Evolutionary conservation across 2,329 filamentous ascomycete species (phyloP), one percentile per base, ranked within the genome.

Genomic region (Lachnellula occidentalis): DNA sequence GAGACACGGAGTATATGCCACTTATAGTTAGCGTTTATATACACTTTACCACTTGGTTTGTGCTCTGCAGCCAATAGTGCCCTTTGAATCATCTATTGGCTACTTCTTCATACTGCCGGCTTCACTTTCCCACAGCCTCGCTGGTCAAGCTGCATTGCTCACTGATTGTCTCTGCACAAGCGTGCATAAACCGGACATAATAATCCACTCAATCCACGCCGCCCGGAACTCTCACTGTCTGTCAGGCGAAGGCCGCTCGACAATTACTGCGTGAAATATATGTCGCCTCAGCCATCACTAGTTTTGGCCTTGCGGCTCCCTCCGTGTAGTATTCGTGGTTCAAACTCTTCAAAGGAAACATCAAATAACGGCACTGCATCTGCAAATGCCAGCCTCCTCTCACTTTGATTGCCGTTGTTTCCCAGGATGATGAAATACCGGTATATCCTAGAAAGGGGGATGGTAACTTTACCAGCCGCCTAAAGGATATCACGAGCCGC

Each of bases 61-160:
- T 22, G n/a, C 39, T 15, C 39, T 15, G 15, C 31, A 9, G 49
- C 37, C 22, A 34, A 31, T 14, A 22, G 34, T 22, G 15, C 8
- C 31, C 31, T 43, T 19, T 34, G 19, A 8, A 42, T 31, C 39
- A 17, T 41, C 15, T 24, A 34, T 34, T 34, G 22, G 15, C 42
- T 47, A 37, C 31, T 27, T 21, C 42, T 39, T 14, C 34, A 34
- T 27, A 21, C 45, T 37, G 36, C 36, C 36, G 36, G 36, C 36
- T 45, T 31, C 1, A 14, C 5, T 43, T 17, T 17, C 37, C 48
- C 61, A 66, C 60, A 66, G 64, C 64, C 64, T 66, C 62, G 58
- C 55, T 64, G 59, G 51, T 51, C 53, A 58, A 64, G 61, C 59
- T 62, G 62, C 59, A 62, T 59, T 53, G 17, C 39, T 58, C 56